These are phyloP conservation scores for Lachancea sp. DNA, from an alignment of 805 yeast genomes.

Conservation along the genomic window DNA sequence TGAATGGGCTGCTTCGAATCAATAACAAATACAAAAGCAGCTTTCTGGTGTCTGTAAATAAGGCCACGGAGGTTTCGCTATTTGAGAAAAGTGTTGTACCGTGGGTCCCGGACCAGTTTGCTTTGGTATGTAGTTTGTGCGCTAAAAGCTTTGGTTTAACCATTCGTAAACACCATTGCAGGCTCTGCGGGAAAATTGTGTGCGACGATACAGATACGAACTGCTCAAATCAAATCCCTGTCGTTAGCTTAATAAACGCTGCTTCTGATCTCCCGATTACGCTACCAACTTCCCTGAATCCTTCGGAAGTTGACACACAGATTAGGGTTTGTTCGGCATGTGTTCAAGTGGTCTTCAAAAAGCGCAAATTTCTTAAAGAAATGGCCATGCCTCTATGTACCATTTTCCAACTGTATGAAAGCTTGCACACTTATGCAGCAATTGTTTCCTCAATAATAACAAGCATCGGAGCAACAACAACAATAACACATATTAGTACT, in stretches of 20 bases:
- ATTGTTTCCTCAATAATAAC: constrained; percentile 40
- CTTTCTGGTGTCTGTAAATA: constrained; percentile 23
- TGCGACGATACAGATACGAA: constrained; percentile 59
- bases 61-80: constrained; percentile 30
- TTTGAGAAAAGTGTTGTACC: constrained; percentile 45
- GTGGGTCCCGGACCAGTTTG: constrained; percentile 57
- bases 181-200: constrained; percentile 77
- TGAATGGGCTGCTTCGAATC: constrained; percentile 26
- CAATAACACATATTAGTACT: constrained; percentile 11
- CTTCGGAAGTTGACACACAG: constrained; percentile 25
- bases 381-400: constrained; percentile 30
- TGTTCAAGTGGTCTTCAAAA: constrained; percentile 52
- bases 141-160: constrained; percentile 47
- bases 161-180: constrained; percentile 80
- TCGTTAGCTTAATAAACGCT: constrained; percentile 27
- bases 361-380: constrained; percentile 44
- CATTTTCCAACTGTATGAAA: constrained; percentile 37
- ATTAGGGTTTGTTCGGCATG: constrained; percentile 68
- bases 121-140: constrained; percentile 59
- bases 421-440: constrained; percentile 35
- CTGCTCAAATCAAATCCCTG: constrained; percentile 72
- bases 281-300: constrained; percentile 12
- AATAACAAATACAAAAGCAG: constrained; percentile 21
- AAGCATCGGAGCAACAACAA: constrained; percentile 36
- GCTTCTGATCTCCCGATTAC: constrained; percentile 24